Evolutionary conservation across 495 filamentous ascomycete genomes (phyloP).

Genomic region (Aspergillus carlsbadensis): DNA sequence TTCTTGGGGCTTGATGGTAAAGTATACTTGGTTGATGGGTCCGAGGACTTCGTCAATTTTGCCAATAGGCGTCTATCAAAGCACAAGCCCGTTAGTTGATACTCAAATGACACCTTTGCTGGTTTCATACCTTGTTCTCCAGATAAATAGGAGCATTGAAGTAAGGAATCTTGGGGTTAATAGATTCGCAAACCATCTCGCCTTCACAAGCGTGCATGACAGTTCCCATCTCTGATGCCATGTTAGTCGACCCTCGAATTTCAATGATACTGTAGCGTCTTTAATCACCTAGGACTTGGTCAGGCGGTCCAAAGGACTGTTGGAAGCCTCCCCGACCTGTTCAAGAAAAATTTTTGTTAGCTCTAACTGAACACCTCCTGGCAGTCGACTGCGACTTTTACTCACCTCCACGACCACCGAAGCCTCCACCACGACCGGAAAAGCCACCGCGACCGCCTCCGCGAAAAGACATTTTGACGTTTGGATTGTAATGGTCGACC

Average conservation of each 20-base stretch:
- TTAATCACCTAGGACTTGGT: constrained; percentile 59
- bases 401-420: constrained; percentile 46
- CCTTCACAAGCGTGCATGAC: constrained; percentile 94
- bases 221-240: constrained; percentile 74
- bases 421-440: constrained; percentile 49
- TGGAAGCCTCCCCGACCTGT: constrained; percentile 64
- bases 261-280: not conserved
- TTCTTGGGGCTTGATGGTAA: constrained; percentile 95
- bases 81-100: constrained; percentile 4
- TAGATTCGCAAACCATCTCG: constrained; percentile 91
- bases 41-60: constrained; percentile 72
- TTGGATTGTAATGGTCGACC: constrained; percentile 27
- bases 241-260: constrained; percentile 23
- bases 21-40: constrained; percentile 94
- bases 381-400: constrained; percentile 9
- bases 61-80: constrained; percentile 52
- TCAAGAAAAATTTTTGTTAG: constrained; percentile 44
- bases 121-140: constrained; percentile 79
- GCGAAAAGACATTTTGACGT: constrained; percentile 53
- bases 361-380: constrained; percentile 14
- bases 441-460: constrained; percentile 49
- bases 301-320: constrained; percentile 64
- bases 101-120: too few relatives aligned
- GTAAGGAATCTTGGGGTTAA: constrained; percentile 94
- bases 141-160: constrained; percentile 99